Percentiles rank a stretch among this genome's conserved stretches.
phyloP scores from a whole-genome alignment of 208 protist species.

The Leishmania aethiopica region DNA sequence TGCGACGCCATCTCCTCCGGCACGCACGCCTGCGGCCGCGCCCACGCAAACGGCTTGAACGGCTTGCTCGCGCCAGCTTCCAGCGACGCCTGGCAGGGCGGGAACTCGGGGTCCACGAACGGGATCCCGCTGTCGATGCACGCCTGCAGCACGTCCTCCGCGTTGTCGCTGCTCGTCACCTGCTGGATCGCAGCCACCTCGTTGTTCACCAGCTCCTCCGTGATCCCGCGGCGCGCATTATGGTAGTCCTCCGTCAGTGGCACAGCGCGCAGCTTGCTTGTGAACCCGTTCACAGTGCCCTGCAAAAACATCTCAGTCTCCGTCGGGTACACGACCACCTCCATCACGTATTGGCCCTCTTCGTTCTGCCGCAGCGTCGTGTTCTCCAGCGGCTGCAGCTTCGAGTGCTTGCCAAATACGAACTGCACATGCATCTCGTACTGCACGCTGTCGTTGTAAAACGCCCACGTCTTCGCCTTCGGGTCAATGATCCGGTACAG shows the following conservation, averaged over 20 bases:
- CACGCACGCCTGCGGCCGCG: slow-evolving; percentile 54
- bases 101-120: slow-evolving; percentile 82
- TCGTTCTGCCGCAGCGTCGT: slow-evolving; percentile 47
- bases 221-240: slow-evolving; percentile 30
- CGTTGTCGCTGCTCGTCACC: slow-evolving; percentile 41
- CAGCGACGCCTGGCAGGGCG: slow-evolving; percentile 59
- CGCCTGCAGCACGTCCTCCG: slow-evolving; percentile 56
- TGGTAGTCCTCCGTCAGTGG: slow-evolving; percentile 68
- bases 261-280: slow-evolving; percentile 62
- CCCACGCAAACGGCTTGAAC: slow-evolving; percentile 70
- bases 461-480: slow-evolving; percentile 71
- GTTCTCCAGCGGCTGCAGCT: slow-evolving; percentile 51
- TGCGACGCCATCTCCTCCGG: slow-evolving; percentile 57
- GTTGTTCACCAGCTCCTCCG: slow-evolving; percentile 33
- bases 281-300: slow-evolving; percentile 65
- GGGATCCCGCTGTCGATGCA: slow-evolving; percentile 60
- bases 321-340: slow-evolving; percentile 71
- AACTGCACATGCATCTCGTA: slow-evolving; percentile 82
- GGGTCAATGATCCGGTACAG: slow-evolving; percentile 75
- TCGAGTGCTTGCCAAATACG: slow-evolving; percentile 68
- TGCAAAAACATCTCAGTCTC: slow-evolving; percentile 80
- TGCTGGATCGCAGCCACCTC: slow-evolving; percentile 52
- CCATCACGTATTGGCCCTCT: slow-evolving; percentile 42
- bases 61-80: slow-evolving; percentile 51
- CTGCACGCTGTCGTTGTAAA: slow-evolving; percentile 78